phyloP scores from a whole-genome alignment of 2,329 filamentous ascomycete genomes.

The Curvularia lunata region DNA sequence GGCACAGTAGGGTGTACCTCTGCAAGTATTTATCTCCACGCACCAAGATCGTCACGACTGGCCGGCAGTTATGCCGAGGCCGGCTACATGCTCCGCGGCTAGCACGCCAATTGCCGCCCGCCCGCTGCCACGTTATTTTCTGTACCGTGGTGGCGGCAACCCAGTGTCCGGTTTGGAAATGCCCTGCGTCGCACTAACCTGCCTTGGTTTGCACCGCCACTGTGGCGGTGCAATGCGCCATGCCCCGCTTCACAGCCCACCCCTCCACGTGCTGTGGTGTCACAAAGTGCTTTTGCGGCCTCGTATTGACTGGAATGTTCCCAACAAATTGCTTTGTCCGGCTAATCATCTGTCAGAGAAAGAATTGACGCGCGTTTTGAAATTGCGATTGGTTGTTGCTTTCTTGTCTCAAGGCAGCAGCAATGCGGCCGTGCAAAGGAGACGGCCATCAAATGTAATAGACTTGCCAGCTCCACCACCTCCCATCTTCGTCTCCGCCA shows the following conservation, averaged over 20 bases:
- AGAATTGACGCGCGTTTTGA: constrained; percentile 8
- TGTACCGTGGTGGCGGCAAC: background rate
- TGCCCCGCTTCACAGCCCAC: constrained; percentile 13
- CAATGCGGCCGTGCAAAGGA: constrained; percentile 10
- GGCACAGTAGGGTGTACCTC: too few species aligned
- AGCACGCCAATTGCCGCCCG: background rate
- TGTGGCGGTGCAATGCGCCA: constrained; percentile 6
- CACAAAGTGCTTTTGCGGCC: constrained; percentile 1
- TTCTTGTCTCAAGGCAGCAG: constrained; percentile 22
- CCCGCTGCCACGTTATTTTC: background rate
- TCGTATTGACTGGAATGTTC: background rate
- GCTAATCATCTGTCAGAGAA: background rate
- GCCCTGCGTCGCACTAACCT: background rate
- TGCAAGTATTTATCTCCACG: background rate
- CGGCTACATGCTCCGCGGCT: background rate
- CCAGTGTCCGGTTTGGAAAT: background rate
- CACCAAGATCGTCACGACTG: background rate
- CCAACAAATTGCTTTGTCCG: constrained; percentile 1
- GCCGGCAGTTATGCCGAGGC: background rate
- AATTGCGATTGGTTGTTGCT: constrained; percentile 18
- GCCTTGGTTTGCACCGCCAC: constrained; percentile 6
- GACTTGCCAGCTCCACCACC: constrained; percentile 5
- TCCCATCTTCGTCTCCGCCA: background rate
- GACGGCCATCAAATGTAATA: constrained; percentile 9
- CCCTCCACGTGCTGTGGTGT: background rate